These are phyloP conservation scores for Trichoderma guizhouense DNA, from an alignment of 2,329 filamentous ascomycete species.

Conservation along the genomic window DNA sequence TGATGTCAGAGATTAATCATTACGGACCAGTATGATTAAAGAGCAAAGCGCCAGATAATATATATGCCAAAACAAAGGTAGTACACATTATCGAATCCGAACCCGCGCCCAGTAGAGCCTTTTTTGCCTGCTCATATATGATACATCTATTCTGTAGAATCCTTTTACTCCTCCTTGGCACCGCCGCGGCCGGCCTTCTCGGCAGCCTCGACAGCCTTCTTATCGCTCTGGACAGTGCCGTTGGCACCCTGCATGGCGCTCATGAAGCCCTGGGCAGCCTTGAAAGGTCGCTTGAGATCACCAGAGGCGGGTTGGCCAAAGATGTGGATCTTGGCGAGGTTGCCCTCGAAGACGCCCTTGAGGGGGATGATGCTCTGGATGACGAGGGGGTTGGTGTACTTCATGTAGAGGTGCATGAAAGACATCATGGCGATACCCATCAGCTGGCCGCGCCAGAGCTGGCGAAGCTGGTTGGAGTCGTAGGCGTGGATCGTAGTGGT, in stretches of 20 bases:
- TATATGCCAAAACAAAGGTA: background rate
- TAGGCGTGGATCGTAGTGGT: constrained; percentile 97
- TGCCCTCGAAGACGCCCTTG: constrained; percentile 92
- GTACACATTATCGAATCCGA: constrained; percentile 4
- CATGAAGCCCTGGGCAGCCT: constrained; percentile 80
- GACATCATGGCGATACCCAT: constrained; percentile 98
- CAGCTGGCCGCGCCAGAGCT: constrained; percentile 81
- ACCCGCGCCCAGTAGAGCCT: background rate
- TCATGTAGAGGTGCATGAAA: constrained; percentile 98
- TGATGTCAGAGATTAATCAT: background rate
- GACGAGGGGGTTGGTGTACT: constrained; percentile 98
- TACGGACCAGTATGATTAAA: background rate
- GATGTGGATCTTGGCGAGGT: constrained; percentile 93
- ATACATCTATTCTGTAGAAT: background rate
- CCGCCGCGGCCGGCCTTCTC: constrained; percentile 72
- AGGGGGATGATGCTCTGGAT: constrained; percentile 98
- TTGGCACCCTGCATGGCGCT: constrained; percentile 67
- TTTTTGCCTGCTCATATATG: background rate
- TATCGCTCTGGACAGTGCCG: constrained; percentile 80
- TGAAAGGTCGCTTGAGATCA: constrained; percentile 95
- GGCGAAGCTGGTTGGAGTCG: constrained; percentile 80
- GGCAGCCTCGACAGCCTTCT: constrained; percentile 77
- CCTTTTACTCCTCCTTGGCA: constrained; percentile 65
- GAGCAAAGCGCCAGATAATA: background rate
- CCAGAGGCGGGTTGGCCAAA: constrained; percentile 82